A percentile compares a stretch with the other conserved stretches of the same genome.
These are phyloP conservation scores for Pythium brachiatum DNA, from an alignment of 352 stramenopile genomes.

Conservation along the genomic window DNA sequence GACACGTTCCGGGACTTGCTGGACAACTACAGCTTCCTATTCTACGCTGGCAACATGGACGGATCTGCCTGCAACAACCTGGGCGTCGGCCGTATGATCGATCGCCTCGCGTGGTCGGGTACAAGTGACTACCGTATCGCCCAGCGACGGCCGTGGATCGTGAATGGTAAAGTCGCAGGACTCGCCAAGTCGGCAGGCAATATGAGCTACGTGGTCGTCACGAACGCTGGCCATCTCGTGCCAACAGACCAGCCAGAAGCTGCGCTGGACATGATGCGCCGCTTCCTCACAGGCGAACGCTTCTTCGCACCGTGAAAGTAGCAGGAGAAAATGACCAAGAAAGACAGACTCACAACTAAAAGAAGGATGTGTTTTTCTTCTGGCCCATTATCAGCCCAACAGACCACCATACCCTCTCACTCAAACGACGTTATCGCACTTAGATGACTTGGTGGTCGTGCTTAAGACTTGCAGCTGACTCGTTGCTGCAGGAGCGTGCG, in stretches of 20 bases:
- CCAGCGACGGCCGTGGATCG: constrained; percentile 50
- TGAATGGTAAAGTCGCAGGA: constrained; percentile 58
- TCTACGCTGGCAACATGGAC: constrained; percentile 86
- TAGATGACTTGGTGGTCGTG: too few relatives aligned
- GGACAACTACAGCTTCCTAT: constrained; percentile 84
- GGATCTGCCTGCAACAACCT: constrained; percentile 81
- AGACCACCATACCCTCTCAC: too few relatives aligned
- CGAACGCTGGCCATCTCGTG: constrained; percentile 78
- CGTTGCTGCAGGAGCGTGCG: not conserved
- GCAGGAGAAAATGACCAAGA: not conserved
- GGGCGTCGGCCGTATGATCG: constrained; percentile 71
- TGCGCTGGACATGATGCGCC: constrained; percentile 78
- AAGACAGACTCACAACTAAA: not conserved
- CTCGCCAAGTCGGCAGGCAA: constrained; percentile 69
- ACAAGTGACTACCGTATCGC: constrained; percentile 65
- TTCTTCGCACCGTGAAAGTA: constrained; percentile 18
- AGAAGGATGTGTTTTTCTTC: not conserved
- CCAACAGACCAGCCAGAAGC: constrained; percentile 67
- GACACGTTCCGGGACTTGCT: constrained; percentile 72
- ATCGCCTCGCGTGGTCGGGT: constrained; percentile 70
- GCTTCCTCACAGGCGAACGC: constrained; percentile 57
- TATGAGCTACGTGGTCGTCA: constrained; percentile 82
- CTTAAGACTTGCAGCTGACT: too few relatives aligned
- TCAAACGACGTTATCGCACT: too few relatives aligned
- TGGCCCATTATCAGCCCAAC: not conserved